Evolutionary conservation across 2,329 filamentous ascomycete genomes (phyloP), one percentile per base, ranked within the genome.

Genomic region (Tothia fuscella): DNA sequence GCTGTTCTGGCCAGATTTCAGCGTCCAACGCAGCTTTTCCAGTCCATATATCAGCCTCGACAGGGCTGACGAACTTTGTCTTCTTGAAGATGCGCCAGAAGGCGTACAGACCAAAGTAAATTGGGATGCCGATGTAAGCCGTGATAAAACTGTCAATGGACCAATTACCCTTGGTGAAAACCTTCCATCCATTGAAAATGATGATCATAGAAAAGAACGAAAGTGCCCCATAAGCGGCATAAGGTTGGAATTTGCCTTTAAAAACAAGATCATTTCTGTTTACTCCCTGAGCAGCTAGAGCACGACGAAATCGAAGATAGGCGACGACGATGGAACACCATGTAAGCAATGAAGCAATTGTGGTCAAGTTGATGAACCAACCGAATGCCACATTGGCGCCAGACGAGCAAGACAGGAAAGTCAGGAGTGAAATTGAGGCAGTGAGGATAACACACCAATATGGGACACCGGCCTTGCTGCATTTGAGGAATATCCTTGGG

Each of bases 31-130:
- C 61, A 5, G 61, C 62, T 55, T 68, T 69, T 6, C 65, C 66
- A 20, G 56, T 62, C 56, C 60, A 64, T 30, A 69, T 63, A 46
- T 69, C 66, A 5, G 61, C 61, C 44, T 65, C 58, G 1, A 49
- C 52, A 16, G 59, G 50, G 41, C 59, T 59, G 46, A 68, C 60
- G 24, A 59, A 49, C 42, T 70, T 71, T 0, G 79, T 80, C 48
- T 73, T 70, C 54, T 80, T 81, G 53, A 71, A 61, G 26, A 78
- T 56, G 56, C 85, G 84, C 74, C 78, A 84, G 34, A 74, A 67
- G 10, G 70, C 47, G 50, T 72, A 84, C 6, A 72, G 60, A 5
- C 59, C 55, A 12, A 63, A 49, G 54, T 62, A 60, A 43, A 62
- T 60, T 6, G 49, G 48, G 22, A 60, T 45, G 4, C 65, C 66